phyloP scores from a whole-genome alignment of 768 basidiomycete genomes.

The Lyophyllum semitale region DNA sequence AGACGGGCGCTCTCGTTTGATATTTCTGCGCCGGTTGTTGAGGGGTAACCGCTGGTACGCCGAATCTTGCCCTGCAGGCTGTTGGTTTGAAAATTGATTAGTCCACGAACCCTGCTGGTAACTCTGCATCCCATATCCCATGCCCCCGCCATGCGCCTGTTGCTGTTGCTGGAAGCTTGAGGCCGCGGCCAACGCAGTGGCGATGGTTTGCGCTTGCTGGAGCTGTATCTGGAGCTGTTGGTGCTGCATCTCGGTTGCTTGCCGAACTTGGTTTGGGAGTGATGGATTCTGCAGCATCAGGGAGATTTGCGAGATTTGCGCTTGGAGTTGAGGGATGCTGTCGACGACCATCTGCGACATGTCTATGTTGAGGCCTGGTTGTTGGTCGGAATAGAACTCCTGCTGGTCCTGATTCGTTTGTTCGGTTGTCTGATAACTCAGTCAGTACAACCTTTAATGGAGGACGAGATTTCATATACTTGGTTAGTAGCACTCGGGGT shows the following conservation, averaged over 20 bases:
- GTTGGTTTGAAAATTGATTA: constrained; percentile 61
- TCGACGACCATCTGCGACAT: constrained; percentile 72
- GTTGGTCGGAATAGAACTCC: constrained; percentile 74
- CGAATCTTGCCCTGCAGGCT: constrained; percentile 71
- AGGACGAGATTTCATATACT: constrained; percentile 27
- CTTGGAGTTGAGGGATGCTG: constrained; percentile 80
- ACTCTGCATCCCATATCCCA: constrained; percentile 42
- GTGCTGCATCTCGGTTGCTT: constrained; percentile 81
- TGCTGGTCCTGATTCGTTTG: constrained; percentile 45
- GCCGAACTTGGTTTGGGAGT: constrained; percentile 70
- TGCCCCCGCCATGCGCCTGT: constrained; percentile 37
- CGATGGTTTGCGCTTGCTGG: constrained; percentile 75
- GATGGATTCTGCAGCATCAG: constrained; percentile 79
- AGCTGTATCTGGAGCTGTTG: constrained; percentile 80
- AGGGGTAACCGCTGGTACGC: constrained; percentile 86
- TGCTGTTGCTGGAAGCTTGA: constrained; percentile 56
- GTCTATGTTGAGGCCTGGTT: constrained; percentile 64
- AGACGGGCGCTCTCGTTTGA: constrained; percentile 82
- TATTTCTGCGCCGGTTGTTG: constrained; percentile 74
- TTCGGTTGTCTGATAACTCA: constrained; percentile 19
- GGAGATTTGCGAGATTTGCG: constrained; percentile 79
- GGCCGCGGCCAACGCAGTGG: constrained; percentile 62
- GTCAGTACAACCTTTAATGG: background rate
- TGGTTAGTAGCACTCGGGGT: constrained; percentile 29
- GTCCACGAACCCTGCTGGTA: constrained; percentile 40